Percentiles rank a stretch among this genome's conserved stretches.
These are phyloP conservation scores for Aeminium ludgeri DNA, from an alignment of 495 filamentous ascomycete genomes.

Conservation along the genomic window DNA sequence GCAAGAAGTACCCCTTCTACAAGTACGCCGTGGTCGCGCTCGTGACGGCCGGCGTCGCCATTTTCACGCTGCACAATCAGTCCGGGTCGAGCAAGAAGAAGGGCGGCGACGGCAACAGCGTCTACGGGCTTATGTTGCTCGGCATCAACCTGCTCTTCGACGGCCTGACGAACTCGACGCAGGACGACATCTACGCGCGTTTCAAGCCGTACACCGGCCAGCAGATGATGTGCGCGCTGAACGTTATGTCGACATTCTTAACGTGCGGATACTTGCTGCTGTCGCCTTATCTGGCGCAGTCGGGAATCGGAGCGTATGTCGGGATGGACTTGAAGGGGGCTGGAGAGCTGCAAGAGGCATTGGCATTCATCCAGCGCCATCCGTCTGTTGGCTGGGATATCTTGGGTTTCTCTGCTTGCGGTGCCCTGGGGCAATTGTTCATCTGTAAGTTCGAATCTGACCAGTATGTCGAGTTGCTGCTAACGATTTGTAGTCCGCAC, in stretches of 20 bases:
- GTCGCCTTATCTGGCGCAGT: slow-evolving; percentile 57
- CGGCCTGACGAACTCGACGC: slow-evolving; percentile 86
- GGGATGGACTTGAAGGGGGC: slow-evolving; percentile 43
- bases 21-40: slow-evolving; percentile 86
- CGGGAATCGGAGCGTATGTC: slow-evolving; percentile 46
- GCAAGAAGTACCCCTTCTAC: slow-evolving; percentile 78
- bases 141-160: slow-evolving; percentile 90
- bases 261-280: slow-evolving; percentile 60
- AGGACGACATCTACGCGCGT: slow-evolving; percentile 79
- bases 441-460: slow-evolving; percentile 46
- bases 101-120: slow-evolving; percentile 34
- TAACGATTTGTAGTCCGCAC: slow-evolving; percentile 51
- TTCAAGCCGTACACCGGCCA: slow-evolving; percentile 69
- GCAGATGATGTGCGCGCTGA: slow-evolving; percentile 99
- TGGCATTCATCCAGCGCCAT: slow-evolving; percentile 60
- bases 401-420: slow-evolving; percentile 78
- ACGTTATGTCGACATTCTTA: slow-evolving; percentile 59
- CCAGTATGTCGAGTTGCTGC: background rate
- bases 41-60: slow-evolving; percentile 81
- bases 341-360: slow-evolving; percentile 60
- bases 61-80: slow-evolving; percentile 81
- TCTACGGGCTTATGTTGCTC: slow-evolving; percentile 70
- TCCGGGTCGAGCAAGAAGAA: slow-evolving; percentile 47
- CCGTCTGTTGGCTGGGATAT: slow-evolving; percentile 72
- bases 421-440: slow-evolving; percentile 87